Conservation (phyloP, 352 stramenopile species). For the Globisporangium alternatum region DNA sequence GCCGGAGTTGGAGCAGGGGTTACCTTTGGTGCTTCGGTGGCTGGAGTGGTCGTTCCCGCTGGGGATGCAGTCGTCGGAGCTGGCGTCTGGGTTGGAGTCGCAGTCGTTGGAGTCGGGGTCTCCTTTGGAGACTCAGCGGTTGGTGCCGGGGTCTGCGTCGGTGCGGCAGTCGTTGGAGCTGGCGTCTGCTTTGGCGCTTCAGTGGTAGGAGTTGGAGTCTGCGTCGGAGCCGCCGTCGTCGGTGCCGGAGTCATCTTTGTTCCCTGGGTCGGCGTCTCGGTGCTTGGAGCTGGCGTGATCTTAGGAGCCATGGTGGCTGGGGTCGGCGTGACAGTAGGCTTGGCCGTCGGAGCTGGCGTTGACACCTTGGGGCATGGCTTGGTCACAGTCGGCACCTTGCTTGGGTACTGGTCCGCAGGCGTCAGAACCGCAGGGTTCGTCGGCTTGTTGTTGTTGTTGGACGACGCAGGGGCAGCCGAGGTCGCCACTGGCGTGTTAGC, state of each 20-base stretch:
- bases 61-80: not conserved
- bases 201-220: constrained; percentile 6
- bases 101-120: not conserved
- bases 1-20: constrained; percentile 1
- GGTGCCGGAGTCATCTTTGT: constrained; percentile 8
- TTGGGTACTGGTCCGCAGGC: constrained; percentile 14
- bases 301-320: not conserved
- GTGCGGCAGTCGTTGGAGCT: constrained; percentile 4
- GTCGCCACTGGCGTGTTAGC: constrained; percentile 2
- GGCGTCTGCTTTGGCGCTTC: constrained; percentile 1
- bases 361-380: constrained; percentile 17
- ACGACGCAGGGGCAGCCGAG: not conserved
- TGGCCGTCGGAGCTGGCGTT: constrained; percentile 7
- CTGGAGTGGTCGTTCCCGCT: not conserved
- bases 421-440: constrained; percentile 12
- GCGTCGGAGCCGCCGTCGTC: constrained; percentile 2
- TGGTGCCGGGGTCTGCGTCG: not conserved
- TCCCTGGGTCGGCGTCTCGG: constrained; percentile 2
- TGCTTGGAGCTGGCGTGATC: constrained; percentile 10
- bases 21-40: not conserved
- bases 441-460: constrained; percentile 1
- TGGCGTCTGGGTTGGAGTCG: not conserved
- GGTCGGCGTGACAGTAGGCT: not conserved
- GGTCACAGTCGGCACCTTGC: constrained; percentile 14
- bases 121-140: not conserved